Evolutionary conservation across 1,139 yeast genomes (phyloP), one percentile per base, ranked within the genome.

Genomic region (Nakaseomyces glabratus): DNA sequence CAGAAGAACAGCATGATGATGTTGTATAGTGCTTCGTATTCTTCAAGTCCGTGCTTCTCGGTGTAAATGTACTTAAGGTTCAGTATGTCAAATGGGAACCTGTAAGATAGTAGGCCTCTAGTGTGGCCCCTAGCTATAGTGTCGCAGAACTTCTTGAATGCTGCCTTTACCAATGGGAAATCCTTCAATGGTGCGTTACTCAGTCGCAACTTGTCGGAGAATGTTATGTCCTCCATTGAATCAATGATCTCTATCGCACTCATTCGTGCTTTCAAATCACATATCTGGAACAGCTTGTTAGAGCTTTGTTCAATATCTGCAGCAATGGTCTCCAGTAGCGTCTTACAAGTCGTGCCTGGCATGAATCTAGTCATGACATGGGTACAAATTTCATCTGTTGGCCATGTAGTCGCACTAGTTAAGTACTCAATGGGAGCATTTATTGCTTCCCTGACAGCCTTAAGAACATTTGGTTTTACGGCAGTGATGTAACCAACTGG

Each of bases 1-100:
- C 98, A 90, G 55, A 85, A 62, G 52, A 74, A 88, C 10, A 84
- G 61, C 45, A 79, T 68, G 16, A 84, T 67, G 32, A 74, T 62
- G 45, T 75, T 72, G 60, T 90, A 95, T 43, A 81, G 62, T 14
- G 69, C 69, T 53, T 88, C 97, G 33, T 84, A 65, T 24, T 59
- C 52, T 35, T 67, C 68, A 31, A 82, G 58, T 11, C 62, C 62
- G 29, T 66, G 64, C 8, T 39, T 40, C 28, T 55, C 58, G 30
- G 44, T 46, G 15, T 43, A 40, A 33, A 52, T 52, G 33, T 35
- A 46, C 24, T 43, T 42, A 30, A 44, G 45, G 28, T 52, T 47
- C 24, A 58, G 41, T 6, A 50, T 37, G 18, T 48, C 40, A 36
- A 58, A 56, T 6, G 62, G 60, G 14, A 58, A 42, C 1, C 44